Percentiles rank a stretch among this genome's conserved stretches.
Conservation (phyloP, 2,329 filamentous ascomycete species). For the Calonectria henricotiae region DNA sequence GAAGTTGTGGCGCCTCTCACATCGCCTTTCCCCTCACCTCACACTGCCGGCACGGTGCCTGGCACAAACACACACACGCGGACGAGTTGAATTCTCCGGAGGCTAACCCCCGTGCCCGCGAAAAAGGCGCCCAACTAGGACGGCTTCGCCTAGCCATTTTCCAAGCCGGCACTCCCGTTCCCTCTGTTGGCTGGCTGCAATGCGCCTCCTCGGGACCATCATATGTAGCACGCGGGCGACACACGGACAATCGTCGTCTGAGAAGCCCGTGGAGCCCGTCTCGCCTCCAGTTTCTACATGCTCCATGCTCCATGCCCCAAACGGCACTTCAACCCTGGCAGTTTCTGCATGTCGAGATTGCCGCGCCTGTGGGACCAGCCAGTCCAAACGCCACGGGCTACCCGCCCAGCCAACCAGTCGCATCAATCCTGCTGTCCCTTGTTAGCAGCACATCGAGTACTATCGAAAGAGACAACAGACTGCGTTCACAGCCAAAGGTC, state of each 20-base stretch:
- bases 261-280: conserved; percentile 25
- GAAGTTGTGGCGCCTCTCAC: background rate
- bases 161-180: conserved; percentile 13
- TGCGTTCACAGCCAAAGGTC: conserved; percentile 35
- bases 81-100: background rate
- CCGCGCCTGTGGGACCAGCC: conserved; percentile 39
- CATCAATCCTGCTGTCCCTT: conserved; percentile 35
- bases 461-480: conserved; percentile 23
- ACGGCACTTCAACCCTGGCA: conserved; percentile 34
- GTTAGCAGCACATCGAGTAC: conserved; percentile 9
- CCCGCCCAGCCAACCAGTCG: conserved; percentile 33
- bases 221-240: conserved; percentile 12
- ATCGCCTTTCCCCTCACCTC: conserved; percentile 1
- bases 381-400: conserved; percentile 38
- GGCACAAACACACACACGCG: conserved; percentile 1
- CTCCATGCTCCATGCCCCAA: conserved; percentile 30
- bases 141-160: conserved; percentile 11
- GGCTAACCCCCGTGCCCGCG: conserved; percentile 12
- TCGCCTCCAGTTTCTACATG: conserved; percentile 20
- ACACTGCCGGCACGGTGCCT: conserved; percentile 9
- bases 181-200: conserved; percentile 27
- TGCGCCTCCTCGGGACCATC: conserved; percentile 20
- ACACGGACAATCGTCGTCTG: conserved; percentile 24
- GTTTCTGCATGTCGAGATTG: conserved; percentile 36
- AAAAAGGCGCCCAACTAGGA: background rate